Evolutionary conservation across 345 rosid genomes (phyloP).

Genomic region (Eucalyptus urophylla): DNA sequence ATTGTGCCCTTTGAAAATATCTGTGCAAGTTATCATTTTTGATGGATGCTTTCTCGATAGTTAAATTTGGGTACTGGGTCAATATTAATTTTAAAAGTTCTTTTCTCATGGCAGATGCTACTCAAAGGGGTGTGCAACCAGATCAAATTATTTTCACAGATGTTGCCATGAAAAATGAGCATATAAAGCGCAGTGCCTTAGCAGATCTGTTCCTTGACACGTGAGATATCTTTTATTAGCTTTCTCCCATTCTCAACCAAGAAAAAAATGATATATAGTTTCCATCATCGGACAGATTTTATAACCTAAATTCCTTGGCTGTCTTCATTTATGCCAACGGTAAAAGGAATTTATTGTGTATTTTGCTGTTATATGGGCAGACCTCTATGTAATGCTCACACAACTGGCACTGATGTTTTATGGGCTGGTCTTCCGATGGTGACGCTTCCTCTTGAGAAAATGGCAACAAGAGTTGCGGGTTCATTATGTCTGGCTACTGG

Average conservation of each 20-base stretch:
- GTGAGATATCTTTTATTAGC: constrained; percentile 17
- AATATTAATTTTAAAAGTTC: not conserved
- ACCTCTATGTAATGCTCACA: constrained; percentile 97
- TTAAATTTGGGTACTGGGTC: not conserved
- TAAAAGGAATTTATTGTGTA: not conserved
- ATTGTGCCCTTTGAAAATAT: not conserved
- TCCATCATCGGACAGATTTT: not conserved
- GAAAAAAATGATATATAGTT: not conserved
- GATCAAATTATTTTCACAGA: constrained; percentile 95
- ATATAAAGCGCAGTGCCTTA: constrained; percentile 86
- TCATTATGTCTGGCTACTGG: constrained; percentile 97
- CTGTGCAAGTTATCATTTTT: not conserved
- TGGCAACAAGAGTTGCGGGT: constrained; percentile 99
- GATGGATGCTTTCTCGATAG: not conserved
- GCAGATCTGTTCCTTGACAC: constrained; percentile 97
- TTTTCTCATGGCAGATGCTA: constrained; percentile 54
- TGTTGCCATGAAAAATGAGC: constrained; percentile 97
- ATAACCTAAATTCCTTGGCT: not conserved
- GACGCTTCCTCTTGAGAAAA: constrained; percentile 95
- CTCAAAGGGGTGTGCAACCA: constrained; percentile 70
- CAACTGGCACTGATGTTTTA: constrained; percentile 92
- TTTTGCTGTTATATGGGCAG: constrained; percentile 6
- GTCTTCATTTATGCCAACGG: not conserved
- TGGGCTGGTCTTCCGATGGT: constrained; percentile 99
- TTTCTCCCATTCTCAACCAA: not conserved